Percentiles rank a stretch among this genome's conserved stretches.
Evolutionary conservation across 768 basidiomycete species (phyloP).

Genomic region (Trametes villosa): DNA sequence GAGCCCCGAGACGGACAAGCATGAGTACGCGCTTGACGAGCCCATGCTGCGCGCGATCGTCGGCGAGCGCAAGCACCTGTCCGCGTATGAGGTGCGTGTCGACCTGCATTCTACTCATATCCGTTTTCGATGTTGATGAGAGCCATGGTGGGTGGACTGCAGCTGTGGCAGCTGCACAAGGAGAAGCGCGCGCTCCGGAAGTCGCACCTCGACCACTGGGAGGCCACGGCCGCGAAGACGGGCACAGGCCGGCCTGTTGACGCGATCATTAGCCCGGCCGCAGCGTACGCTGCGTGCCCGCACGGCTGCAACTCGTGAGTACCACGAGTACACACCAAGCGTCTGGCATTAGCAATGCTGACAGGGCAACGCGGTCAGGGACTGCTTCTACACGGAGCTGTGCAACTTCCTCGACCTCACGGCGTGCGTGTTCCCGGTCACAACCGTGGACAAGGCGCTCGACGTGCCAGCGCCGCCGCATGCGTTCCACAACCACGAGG

Average conservation of each 20-base stretch:
- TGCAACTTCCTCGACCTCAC: conserved; percentile 55
- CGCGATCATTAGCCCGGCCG: conserved; percentile 52
- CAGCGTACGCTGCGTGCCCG: conserved; percentile 47
- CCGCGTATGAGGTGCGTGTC: conserved; percentile 32
- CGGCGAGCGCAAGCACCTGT: conserved; percentile 36
- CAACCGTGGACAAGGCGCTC: conserved; percentile 45
- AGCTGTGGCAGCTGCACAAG: conserved; percentile 54
- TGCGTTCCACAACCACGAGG: conserved; percentile 47
- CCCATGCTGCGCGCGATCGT: conserved; percentile 51
- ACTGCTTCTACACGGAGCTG: conserved; percentile 49
- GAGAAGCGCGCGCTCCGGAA: conserved; percentile 46
- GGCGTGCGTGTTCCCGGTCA: conserved; percentile 51
- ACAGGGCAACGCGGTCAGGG: conserved; percentile 28
- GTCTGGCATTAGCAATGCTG: conserved; percentile 24
- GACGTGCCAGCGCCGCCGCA: conserved; percentile 42
- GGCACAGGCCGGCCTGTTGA: conserved; percentile 56
- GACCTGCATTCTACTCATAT: background rate
- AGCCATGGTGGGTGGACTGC: background rate
- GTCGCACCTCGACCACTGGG: conserved; percentile 53
- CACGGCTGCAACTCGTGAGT: conserved; percentile 49
- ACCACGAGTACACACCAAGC: background rate
- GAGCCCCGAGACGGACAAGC: conserved; percentile 39
- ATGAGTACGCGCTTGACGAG: conserved; percentile 45
- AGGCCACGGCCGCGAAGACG: conserved; percentile 46
- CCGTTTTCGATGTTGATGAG: background rate